These are phyloP conservation scores for Ceratobasidium theobromae DNA, from an alignment of 1,284 basidiomycete species.

Conservation along the genomic window DNA sequence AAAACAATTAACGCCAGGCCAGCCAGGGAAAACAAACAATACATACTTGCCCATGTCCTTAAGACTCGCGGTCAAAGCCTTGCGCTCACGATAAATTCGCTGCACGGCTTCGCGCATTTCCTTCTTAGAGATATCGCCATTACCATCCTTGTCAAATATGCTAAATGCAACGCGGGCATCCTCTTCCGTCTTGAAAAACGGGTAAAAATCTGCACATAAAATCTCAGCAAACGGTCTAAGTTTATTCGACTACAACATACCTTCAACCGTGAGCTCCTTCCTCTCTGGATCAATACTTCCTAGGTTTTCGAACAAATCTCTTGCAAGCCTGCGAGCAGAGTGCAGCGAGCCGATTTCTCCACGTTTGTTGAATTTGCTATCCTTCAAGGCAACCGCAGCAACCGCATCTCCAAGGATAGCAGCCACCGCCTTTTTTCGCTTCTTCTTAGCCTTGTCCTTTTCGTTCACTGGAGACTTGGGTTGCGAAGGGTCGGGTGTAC, in stretches of 20 bases:
- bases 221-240: constrained; percentile 4
- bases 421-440: constrained; percentile 57
- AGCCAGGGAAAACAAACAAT: neutral
- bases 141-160: constrained; percentile 80
- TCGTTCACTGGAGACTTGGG: constrained; percentile 4
- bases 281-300: constrained; percentile 61
- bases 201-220: constrained; percentile 59
- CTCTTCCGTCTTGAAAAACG: constrained; percentile 69
- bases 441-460: constrained; percentile 40
- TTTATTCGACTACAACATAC: constrained; percentile 48
- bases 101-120: constrained; percentile 87
- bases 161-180: constrained; percentile 76
- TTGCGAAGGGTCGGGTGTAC: constrained; percentile 30
- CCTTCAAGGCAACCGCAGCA: constrained; percentile 69
- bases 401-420: constrained; percentile 62
- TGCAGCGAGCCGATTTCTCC: constrained; percentile 59
- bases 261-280: constrained; percentile 64
- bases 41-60: constrained; percentile 51
- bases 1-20: constrained; percentile 41
- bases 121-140: constrained; percentile 75
- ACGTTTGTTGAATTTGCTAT: constrained; percentile 60
- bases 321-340: constrained; percentile 71
- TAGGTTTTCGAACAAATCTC: constrained; percentile 69
- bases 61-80: constrained; percentile 67
- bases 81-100: constrained; percentile 77